These are phyloP conservation scores for Sporothrix schenckii DNA, from an alignment of 2,329 filamentous ascomycete species.

Conservation along the genomic window DNA sequence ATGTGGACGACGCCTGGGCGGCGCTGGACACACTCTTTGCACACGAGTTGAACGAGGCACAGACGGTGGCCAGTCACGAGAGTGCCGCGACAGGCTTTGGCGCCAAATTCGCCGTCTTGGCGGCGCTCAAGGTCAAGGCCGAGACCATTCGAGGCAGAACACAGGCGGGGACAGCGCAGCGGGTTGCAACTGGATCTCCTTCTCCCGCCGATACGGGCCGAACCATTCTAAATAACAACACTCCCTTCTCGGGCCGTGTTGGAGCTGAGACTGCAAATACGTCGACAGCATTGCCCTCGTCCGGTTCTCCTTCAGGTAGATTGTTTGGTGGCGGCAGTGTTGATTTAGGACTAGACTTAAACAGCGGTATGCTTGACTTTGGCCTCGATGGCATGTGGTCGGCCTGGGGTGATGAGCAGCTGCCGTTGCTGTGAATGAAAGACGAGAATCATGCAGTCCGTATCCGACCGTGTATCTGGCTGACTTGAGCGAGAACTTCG, in stretches of 20 bases:
- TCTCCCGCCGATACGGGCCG: not conserved
- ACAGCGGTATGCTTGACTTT: constrained; percentile 2
- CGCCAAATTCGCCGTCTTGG: constrained; percentile 21
- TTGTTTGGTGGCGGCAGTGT: not conserved
- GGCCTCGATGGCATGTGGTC: constrained; percentile 14
- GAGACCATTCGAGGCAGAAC: constrained; percentile 11
- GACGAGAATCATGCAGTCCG: not conserved
- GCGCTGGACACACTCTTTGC: constrained; percentile 10
- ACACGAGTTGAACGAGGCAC: not conserved
- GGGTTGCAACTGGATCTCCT: not conserved
- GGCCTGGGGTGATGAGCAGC: constrained; percentile 9
- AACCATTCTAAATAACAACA: not conserved
- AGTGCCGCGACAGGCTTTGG: not conserved
- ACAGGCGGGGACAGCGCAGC: not conserved
- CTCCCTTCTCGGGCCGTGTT: not conserved
- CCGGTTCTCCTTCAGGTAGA: not conserved
- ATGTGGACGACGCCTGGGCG: constrained; percentile 4
- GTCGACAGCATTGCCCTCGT: not conserved
- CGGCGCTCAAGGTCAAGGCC: constrained; percentile 24
- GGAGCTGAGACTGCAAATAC: not conserved
- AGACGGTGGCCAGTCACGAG: not conserved
- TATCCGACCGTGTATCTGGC: not conserved
- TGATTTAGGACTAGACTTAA: not conserved
- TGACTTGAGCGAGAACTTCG: not conserved
- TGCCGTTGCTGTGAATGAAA: not conserved